Percentiles rank a stretch among this genome's conserved stretches.
These are phyloP conservation scores for Skeletonema menzelii DNA, from an alignment of 108 stramenopile genomes.

Conservation along the genomic window DNA sequence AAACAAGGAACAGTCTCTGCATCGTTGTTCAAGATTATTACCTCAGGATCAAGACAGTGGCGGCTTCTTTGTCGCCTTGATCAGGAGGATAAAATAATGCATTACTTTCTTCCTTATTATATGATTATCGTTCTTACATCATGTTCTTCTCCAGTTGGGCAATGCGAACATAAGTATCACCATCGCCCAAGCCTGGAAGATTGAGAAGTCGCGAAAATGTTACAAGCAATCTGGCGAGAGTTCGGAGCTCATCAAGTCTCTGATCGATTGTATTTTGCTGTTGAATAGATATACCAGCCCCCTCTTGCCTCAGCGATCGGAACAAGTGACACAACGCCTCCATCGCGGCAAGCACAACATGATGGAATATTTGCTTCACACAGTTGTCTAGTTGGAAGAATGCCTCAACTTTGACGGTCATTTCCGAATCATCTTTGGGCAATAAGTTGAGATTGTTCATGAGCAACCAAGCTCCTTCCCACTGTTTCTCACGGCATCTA, in stretches of 20 bases:
- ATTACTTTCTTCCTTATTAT: background rate
- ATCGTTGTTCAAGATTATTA: conserved; percentile 82
- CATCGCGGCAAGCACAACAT: conserved; percentile 42
- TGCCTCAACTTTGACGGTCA: conserved; percentile 42
- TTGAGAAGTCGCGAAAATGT: conserved; percentile 70
- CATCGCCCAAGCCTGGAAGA: conserved; percentile 29
- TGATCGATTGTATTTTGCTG: conserved; percentile 34
- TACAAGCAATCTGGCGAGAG: conserved; percentile 62
- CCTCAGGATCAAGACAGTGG: conserved; percentile 97
- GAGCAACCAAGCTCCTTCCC: conserved; percentile 52
- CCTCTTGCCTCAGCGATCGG: conserved; percentile 14
- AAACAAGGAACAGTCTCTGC: conserved; percentile 6
- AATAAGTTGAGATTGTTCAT: conserved; percentile 35
- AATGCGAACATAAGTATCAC: conserved; percentile 38
- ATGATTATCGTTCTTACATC: conserved; percentile 23
- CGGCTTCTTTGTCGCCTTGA: conserved; percentile 94
- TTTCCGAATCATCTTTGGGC: conserved; percentile 37
- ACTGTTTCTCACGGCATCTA: conserved; percentile 47
- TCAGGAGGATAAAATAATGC: conserved; percentile 11
- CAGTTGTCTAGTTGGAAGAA: conserved; percentile 31
- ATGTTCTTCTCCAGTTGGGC: conserved; percentile 56
- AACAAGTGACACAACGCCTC: conserved; percentile 48
- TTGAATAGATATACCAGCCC: conserved; percentile 9
- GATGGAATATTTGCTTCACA: conserved; percentile 46
- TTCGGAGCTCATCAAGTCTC: conserved; percentile 54